phyloP scores from a whole-genome alignment of 495 filamentous ascomycete genomes.

The Hypoxylon lienhwacheense region DNA sequence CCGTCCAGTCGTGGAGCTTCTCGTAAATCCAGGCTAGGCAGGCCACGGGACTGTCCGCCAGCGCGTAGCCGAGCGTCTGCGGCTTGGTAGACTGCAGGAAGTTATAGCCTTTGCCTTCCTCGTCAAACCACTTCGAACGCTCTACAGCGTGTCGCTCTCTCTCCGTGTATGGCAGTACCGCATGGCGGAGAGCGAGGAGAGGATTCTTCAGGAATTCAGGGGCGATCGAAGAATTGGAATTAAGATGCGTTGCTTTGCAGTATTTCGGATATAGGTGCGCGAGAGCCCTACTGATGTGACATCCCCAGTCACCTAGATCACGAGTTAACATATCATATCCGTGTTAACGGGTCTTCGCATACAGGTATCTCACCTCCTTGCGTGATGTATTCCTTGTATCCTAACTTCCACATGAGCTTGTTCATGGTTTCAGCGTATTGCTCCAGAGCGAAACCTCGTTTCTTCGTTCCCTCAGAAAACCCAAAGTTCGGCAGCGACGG shows the following conservation, averaged over 20 bases:
- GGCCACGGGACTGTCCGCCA: constrained; percentile 63
- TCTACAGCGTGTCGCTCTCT: constrained; percentile 48
- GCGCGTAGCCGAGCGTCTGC: constrained; percentile 60
- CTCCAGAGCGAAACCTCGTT: constrained; percentile 57
- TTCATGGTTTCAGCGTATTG: constrained; percentile 65
- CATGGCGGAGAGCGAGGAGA: constrained; percentile 48
- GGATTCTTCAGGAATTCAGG: constrained; percentile 46
- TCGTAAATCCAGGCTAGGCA: constrained; percentile 69
- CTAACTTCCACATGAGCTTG: constrained; percentile 66
- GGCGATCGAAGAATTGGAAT: constrained; percentile 52
- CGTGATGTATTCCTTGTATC: constrained; percentile 63
- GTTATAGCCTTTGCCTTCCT: constrained; percentile 60
- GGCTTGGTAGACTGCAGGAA: constrained; percentile 62
- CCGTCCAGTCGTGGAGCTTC: constrained; percentile 70
- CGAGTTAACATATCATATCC: neutral
- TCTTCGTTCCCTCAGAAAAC: constrained; percentile 57
- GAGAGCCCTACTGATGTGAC: constrained; percentile 60
- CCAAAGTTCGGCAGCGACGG: constrained; percentile 71
- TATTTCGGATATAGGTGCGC: constrained; percentile 57
- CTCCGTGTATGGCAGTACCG: constrained; percentile 40
- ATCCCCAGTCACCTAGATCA: constrained; percentile 64
- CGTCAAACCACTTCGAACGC: constrained; percentile 54
- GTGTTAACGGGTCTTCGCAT: constrained; percentile 15
- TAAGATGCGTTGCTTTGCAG: constrained; percentile 66
- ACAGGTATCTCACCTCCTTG: constrained; percentile 44